Evolutionary conservation across 345 rosid genomes (phyloP), one percentile per base, ranked within the genome.

Genomic region (Corymbia maculata): DNA sequence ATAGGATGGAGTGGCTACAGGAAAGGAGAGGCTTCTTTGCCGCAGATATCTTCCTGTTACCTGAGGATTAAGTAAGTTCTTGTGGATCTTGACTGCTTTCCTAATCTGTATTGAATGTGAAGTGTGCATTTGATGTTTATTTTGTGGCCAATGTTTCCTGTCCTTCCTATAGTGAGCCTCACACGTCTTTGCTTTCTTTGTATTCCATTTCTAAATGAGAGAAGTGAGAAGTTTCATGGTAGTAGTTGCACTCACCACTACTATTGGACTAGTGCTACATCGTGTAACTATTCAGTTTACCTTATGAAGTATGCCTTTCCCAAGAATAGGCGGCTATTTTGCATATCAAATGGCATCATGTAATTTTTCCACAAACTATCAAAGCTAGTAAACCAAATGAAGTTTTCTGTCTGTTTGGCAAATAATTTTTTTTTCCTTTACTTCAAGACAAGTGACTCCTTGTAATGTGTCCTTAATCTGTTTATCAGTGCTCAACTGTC

Each of bases 61-160:
- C 89, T 95, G 93, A 94, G 96, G 93, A 93, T 95, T 85, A 94
- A 95, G 97, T 95, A 93, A 94, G 98, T 94, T 86, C 85, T 86
- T 87, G 84, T 84, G 49, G 15, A 13, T 82, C 51, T 84, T 79
- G 52, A 45, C 17, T 86, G 87, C 79, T 86, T 24, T 57, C 50
- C 68, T 50, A 61, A 49, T 86, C 45, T 11, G 36, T 86, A 26
- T 64, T n/a, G 75, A 64, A 64, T 4, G 53, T 52, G 17, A 64
- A n/a, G 19, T n/a, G 19, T 14, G 75, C 75, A 64, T n/a, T 64
- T 64, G 75, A 13, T n/a, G 28, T 52, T 16, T 57, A 32, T 59
- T 52, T 49, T 64, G 12, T 55, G 28, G 85, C 19, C 36, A 22
- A 22, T 19, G 68, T 70, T 64, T 87, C 55, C 30, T 64, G 80